Evolutionary conservation across 768 basidiomycete genomes (phyloP).

Genomic region (Porphyrellus cyaneotinctus): DNA sequence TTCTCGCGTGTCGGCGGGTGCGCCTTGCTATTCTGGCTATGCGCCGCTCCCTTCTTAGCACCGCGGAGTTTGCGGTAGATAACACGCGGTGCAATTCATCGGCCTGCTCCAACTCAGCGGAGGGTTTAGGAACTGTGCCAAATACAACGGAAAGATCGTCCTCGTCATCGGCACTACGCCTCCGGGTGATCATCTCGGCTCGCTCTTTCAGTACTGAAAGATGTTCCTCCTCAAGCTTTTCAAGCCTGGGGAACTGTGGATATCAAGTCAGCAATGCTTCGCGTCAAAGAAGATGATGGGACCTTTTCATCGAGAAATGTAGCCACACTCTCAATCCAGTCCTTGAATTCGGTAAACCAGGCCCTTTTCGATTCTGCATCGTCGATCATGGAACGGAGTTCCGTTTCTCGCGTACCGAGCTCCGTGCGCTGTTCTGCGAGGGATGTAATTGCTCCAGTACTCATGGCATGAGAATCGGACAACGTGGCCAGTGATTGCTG

Average conservation of each 20-base stretch:
- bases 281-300: constrained; percentile 3
- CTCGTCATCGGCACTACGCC: constrained; percentile 72
- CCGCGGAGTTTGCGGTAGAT: constrained; percentile 43
- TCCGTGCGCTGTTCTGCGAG: constrained; percentile 61
- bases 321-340: constrained; percentile 80
- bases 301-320: constrained; percentile 90
- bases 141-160: constrained; percentile 76
- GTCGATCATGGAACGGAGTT: constrained; percentile 71
- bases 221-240: constrained; percentile 74
- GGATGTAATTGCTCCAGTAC: constrained; percentile 51
- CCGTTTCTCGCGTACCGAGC: constrained; percentile 62
- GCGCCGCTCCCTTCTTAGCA: constrained; percentile 51
- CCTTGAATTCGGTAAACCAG: constrained; percentile 76
- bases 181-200: constrained; percentile 57
- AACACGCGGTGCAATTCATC: constrained; percentile 62
- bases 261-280: not conserved
- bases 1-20: constrained; percentile 36
- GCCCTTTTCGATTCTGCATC: constrained; percentile 73
- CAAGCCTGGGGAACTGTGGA: constrained; percentile 67
- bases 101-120: constrained; percentile 38
- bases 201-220: constrained; percentile 72
- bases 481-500: constrained; percentile 56
- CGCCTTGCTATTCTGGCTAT: constrained; percentile 57
- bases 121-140: constrained; percentile 44
- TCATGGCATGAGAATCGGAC: constrained; percentile 63